Percentiles rank a stretch among this genome's conserved stretches.
Conservation (phyloP, 768 basidiomycete genomes). For the Leccinum imitatum region DNA sequence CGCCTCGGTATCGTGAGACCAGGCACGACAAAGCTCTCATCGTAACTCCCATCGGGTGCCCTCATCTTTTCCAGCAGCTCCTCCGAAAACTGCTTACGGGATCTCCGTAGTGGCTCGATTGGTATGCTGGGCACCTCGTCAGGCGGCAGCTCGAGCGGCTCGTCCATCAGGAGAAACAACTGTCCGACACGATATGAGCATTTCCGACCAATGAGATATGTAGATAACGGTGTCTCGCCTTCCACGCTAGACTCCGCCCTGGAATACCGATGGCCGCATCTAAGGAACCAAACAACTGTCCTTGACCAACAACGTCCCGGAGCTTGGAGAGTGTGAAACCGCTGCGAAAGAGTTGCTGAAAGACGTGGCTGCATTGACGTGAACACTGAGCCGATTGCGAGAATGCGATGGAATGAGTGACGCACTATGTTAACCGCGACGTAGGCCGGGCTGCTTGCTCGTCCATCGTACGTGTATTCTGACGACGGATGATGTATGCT, state of each 20-base stretch:
- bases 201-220: constrained; percentile 13
- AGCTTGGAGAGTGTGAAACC: constrained; percentile 59
- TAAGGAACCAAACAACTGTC: constrained; percentile 50
- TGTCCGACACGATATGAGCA: constrained; percentile 34
- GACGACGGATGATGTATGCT: neutral
- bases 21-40: constrained; percentile 61
- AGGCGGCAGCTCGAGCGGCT: constrained; percentile 58
- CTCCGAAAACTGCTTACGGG: constrained; percentile 56
- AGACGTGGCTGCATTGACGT: constrained; percentile 37
- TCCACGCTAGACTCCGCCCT: constrained; percentile 86
- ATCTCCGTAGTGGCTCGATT: constrained; percentile 43
- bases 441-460: constrained; percentile 29
- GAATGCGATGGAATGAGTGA: constrained; percentile 1
- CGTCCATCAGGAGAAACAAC: constrained; percentile 67
- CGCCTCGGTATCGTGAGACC: constrained; percentile 41
- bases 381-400: neutral
- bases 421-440: constrained; percentile 26
- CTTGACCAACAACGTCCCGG: constrained; percentile 63
- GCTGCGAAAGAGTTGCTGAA: constrained; percentile 49
- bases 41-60: constrained; percentile 85
- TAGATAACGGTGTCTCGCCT: constrained; percentile 43
- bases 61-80: constrained; percentile 69
- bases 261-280: constrained; percentile 48
- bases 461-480: constrained; percentile 16
- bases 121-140: constrained; percentile 37